Conservation (phyloP, 1,139 yeast species). For the Saccharomycopsis hybrid region DNA sequence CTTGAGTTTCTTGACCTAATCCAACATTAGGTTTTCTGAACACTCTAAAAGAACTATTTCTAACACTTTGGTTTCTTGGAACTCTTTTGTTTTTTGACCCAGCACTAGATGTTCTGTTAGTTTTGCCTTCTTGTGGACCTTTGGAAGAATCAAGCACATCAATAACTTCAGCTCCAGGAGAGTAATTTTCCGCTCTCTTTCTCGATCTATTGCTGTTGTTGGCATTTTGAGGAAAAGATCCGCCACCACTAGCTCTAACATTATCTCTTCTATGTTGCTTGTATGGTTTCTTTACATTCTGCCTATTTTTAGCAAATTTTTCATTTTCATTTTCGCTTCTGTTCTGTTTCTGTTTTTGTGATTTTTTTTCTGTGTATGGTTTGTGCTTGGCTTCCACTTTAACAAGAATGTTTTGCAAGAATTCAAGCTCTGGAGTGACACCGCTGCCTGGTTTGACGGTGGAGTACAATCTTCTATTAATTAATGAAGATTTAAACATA, state of each 20-base stretch:
- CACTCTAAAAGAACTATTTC: too few relatives aligned
- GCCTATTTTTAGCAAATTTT: neutral
- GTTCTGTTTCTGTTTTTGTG: neutral
- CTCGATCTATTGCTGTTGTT: too few relatives aligned
- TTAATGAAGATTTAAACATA: too few relatives aligned
- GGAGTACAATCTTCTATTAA: neutral
- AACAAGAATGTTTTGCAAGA: neutral
- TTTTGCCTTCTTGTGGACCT: too few relatives aligned
- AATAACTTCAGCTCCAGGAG: too few relatives aligned
- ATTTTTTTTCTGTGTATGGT: too few relatives aligned
- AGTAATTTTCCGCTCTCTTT: too few relatives aligned
- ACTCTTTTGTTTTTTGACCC: neutral
- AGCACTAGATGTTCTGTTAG: neutral
- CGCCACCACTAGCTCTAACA: neutral
- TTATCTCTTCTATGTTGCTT: neutral
- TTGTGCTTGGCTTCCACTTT: neutral
- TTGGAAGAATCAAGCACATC: too few relatives aligned
- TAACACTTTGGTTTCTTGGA: neutral
- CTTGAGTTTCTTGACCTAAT: neutral
- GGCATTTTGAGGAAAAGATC: too few relatives aligned
- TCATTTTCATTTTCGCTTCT: neutral
- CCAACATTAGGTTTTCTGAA: neutral
- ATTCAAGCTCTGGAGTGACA: neutral
- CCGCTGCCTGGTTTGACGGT: neutral
- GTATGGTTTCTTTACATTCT: constrained; percentile 4